Evolutionary conservation across 345 rosid genomes (phyloP).

Genomic region (Arabidopsis arenosa): DNA sequence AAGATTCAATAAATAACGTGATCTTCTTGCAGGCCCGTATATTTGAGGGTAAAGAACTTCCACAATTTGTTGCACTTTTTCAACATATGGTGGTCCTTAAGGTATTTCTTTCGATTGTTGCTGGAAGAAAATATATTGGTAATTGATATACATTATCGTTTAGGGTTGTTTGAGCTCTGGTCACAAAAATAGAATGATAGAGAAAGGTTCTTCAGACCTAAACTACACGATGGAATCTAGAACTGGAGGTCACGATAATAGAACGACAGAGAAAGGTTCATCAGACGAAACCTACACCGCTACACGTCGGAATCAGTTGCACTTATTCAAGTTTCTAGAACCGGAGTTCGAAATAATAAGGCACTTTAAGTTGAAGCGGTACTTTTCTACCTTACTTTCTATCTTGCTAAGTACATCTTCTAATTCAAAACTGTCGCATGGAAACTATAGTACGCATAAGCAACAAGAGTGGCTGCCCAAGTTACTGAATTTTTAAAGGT

Average conservation of each 20-base stretch:
- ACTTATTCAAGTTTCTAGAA: no score
- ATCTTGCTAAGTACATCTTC: constrained; percentile 16
- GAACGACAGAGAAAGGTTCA: no score
- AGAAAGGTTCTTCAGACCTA: no score
- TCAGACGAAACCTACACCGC: no score
- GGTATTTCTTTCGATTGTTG: constrained; percentile 53
- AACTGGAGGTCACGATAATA: no score
- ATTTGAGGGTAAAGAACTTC: constrained; percentile 57
- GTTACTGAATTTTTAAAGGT: no score
- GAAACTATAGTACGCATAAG: no score
- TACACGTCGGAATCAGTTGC: no score
- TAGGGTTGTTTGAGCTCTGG: background rate
- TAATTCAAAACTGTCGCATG: background rate
- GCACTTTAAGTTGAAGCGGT: constrained; percentile 87
- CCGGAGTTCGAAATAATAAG: background rate
- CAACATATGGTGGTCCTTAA: constrained; percentile 91
- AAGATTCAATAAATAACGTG: no score
- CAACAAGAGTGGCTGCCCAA: no score
- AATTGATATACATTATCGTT: constrained; percentile 10
- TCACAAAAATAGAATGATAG: constrained; percentile 3
- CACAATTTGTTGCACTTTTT: constrained; percentile 90
- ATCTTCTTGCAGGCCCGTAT: no score
- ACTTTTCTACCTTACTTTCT: constrained; percentile 35
- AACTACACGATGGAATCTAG: no score
- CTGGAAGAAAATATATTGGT: constrained; percentile 23